phyloP scores from a whole-genome alignment of 73 alveolate species.

The Halteria grandinella region DNA sequence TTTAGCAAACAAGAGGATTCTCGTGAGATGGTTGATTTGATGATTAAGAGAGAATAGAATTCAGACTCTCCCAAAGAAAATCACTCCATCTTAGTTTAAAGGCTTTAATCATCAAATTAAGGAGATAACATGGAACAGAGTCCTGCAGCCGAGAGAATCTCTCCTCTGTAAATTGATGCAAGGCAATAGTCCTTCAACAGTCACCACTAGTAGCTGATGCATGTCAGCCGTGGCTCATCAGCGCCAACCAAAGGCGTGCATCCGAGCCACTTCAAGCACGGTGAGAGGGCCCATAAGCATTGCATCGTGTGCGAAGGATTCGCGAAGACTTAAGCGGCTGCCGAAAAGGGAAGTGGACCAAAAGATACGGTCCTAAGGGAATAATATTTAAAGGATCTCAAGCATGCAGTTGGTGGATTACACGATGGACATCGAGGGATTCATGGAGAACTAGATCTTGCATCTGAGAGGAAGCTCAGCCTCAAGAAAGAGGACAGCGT shows the following conservation, averaged over 20 bases:
- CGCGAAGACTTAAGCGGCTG: neutral
- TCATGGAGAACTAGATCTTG: neutral
- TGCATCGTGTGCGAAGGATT: conserved; percentile 54
- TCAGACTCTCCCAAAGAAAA: neutral
- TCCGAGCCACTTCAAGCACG: conserved; percentile 44
- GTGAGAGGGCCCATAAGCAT: conserved; percentile 17
- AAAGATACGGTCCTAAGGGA: neutral
- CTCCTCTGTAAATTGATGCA: neutral
- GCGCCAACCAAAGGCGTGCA: conserved; percentile 11
- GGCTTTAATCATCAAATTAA: conserved; percentile 4
- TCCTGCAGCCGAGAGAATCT: neutral
- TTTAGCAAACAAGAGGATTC: neutral
- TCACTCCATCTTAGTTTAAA: neutral
- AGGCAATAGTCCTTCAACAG: neutral
- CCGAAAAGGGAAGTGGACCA: no score
- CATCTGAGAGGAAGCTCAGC: neutral
- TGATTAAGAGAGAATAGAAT: neutral
- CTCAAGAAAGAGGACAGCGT: neutral
- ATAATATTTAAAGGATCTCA: neutral
- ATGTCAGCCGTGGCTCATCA: conserved; percentile 15
- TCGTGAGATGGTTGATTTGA: neutral
- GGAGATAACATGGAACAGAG: neutral
- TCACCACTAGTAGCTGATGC: neutral
- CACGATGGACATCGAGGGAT: neutral
- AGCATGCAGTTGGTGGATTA: neutral